Percentiles rank a stretch among this genome's conserved stretches.
Conservation (phyloP, 1,139 yeast genomes). For the Nakaseomyces uthaithaninus region DNA sequence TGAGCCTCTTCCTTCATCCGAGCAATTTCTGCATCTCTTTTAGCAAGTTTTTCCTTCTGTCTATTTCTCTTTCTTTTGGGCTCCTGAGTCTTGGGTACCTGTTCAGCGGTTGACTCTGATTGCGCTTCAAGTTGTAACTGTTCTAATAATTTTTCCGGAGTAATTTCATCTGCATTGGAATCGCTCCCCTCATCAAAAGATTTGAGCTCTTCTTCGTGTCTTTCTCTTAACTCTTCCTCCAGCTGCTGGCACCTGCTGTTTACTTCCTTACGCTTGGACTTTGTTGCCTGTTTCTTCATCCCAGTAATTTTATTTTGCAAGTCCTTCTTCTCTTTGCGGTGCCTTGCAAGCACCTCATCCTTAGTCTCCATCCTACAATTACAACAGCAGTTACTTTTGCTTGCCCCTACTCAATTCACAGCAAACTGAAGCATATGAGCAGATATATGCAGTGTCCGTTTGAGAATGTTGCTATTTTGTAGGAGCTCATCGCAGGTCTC, state of each 20-base stretch:
- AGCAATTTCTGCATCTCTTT: conserved; percentile 62
- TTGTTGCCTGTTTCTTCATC: conserved; percentile 74
- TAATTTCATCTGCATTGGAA: conserved; percentile 37
- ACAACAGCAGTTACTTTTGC: no score
- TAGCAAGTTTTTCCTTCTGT: conserved; percentile 74
- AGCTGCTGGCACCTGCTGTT: conserved; percentile 49
- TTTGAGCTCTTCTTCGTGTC: conserved; percentile 47
- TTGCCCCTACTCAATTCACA: no score
- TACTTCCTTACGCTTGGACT: conserved; percentile 59
- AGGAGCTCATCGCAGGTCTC: no score
- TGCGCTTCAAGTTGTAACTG: conserved; percentile 39
- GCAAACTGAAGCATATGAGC: no score
- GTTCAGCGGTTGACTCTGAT: neutral
- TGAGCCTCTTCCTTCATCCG: conserved; percentile 59
- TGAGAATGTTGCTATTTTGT: no score
- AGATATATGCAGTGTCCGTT: no score
- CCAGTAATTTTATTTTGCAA: conserved; percentile 60
- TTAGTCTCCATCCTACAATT: conserved; percentile 8
- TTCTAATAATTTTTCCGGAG: conserved; percentile 59
- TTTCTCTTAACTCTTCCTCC: conserved; percentile 46
- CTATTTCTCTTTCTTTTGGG: conserved; percentile 52
- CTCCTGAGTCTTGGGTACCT: conserved; percentile 20
- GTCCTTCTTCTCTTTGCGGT: conserved; percentile 61
- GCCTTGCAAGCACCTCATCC: conserved; percentile 55
- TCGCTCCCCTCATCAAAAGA: conserved; percentile 18